phyloP scores from a whole-genome alignment of 352 stramenopile species.

The Phytopythium vexans region DNA sequence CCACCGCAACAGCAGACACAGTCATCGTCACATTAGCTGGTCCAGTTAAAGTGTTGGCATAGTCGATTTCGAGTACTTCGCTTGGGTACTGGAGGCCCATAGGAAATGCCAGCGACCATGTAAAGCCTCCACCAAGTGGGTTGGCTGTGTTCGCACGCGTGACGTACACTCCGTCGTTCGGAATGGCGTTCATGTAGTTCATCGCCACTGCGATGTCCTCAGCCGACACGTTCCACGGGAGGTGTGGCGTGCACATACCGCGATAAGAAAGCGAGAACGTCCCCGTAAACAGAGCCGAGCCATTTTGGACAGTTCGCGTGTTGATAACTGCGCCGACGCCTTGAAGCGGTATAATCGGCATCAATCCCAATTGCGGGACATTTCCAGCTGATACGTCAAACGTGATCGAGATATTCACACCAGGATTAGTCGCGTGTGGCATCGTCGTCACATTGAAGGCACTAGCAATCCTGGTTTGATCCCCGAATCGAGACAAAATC shows the following conservation, averaged over 20 bases:
- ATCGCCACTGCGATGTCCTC: conserved; percentile 77
- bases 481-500: too few relatives aligned
- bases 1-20: conserved; percentile 23
- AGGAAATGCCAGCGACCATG: conserved; percentile 58
- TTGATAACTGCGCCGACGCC: conserved; percentile 19
- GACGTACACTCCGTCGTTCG: conserved; percentile 50
- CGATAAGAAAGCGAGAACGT: conserved; percentile 49
- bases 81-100: conserved; percentile 26
- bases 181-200: conserved; percentile 62
- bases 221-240: conserved; percentile 80
- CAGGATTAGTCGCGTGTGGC: conserved; percentile 7
- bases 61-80: conserved; percentile 26
- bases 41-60: conserved; percentile 28
- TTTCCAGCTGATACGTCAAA: conserved; percentile 24
- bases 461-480: not conserved
- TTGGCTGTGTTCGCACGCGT: conserved; percentile 15
- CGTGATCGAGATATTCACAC: conserved; percentile 19
- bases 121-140: conserved; percentile 25
- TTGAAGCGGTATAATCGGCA: conserved; percentile 11
- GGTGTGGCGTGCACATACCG: conserved; percentile 39
- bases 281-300: conserved; percentile 33
- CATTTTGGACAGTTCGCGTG: conserved; percentile 34
- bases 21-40: conserved; percentile 25
- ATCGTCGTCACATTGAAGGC: not conserved
- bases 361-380: conserved; percentile 17